Base-by-base conservation (phyloP, 768 basidiomycete genomes). In the Hemileccinum impolitum region DNA sequence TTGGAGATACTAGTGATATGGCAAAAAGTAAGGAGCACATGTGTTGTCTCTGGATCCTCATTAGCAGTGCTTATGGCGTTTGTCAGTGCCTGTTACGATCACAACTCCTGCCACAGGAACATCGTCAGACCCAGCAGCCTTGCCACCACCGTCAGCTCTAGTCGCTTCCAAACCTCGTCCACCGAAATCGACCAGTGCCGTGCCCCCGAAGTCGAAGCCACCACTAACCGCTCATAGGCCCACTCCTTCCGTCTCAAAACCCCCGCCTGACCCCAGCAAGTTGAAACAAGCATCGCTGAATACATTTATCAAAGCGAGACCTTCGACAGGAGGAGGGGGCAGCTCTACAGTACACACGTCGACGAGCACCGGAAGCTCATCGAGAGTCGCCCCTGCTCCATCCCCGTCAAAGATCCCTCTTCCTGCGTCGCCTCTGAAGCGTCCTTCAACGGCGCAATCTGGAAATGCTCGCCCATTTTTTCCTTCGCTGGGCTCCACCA, bases 341-440 rank as follows among this genome's bases (percentile, higher is more conserved):
- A 23, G 23, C 23, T 6, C 23, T 23, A 23, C 23, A 23, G 23
- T 23, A 6, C 23, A 23, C 6, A 45, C 48, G 5, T 54, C 53
- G 13, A 55, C 43, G 14, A 42, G 31, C 31, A 52, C 3, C 13
- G 50, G 11, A 54, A 55, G 35, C 32, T 18, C 38, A 9, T 59
- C 58, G 28, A 54, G 21, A 47, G 18, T 14, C 2, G 18, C 39
- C 11, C 35, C 49, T 13, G 25, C 37, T n/a, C 39, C 47, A 2
- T 67, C 66, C 26, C 60, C 64, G 13, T 68, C 66, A 1, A 68
- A 66, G 45, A 55, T 67, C 0, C 67, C 67, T 34, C 48, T 67
- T 45, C 63, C 54, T 2, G 17, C 40, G 6, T 65, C 59, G 2
- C 55, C 60, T 1, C 35, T 28, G 6, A 66, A 65, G 25, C 54